Evolutionary conservation across 495 filamentous ascomycete species (phyloP), one percentile per base, ranked within the genome.

Genomic region (Talaromyces nanjingensis): DNA sequence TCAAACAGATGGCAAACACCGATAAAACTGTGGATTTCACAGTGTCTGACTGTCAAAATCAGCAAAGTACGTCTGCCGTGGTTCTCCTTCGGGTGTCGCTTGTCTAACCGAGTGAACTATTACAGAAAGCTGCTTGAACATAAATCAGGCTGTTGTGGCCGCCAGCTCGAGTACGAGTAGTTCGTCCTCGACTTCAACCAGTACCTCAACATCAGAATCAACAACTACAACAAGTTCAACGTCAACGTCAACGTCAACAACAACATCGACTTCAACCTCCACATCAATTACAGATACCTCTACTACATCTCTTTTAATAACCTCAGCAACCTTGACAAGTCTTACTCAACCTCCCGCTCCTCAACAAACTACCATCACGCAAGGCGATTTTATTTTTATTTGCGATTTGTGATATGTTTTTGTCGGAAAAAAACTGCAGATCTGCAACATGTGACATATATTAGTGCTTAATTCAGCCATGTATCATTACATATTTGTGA

Each of bases 1-100:
- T 7, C 25, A 33, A 27, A 1, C 45, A 68, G 66, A 49, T 58
- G 9, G 69, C 69, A 12, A 70, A 68, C 25, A 53, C 62, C 3
- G 59, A 69, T 54, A 53, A 42, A 25, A 58, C 57, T 7, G 59
- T 20, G 18, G 45, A 42, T 5, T 71, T 68, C 39, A 58, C 67
- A 8, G 25, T 71, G 4, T 60, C 64, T 37, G 65, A 68, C 24
- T 71, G 69, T 56, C 55, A 66, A 52, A 42, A 62, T 56, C 67
- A 69, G 52, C 47, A 65, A 29, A 63, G 67, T 67, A 65, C n/a
- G 66, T 60, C 45, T 25, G 24, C 14, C 34, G 2, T 37, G 6
- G 56, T 33, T 20, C 29, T 8, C 6, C 33, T 24, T n/a, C 39
- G 59, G 12, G 9, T 56, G 20, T 14, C 12, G 22, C 7, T 22